Evolutionary conservation across 345 rosid species (phyloP), one percentile per base, ranked within the genome.

Genomic region (Acer negundo): DNA sequence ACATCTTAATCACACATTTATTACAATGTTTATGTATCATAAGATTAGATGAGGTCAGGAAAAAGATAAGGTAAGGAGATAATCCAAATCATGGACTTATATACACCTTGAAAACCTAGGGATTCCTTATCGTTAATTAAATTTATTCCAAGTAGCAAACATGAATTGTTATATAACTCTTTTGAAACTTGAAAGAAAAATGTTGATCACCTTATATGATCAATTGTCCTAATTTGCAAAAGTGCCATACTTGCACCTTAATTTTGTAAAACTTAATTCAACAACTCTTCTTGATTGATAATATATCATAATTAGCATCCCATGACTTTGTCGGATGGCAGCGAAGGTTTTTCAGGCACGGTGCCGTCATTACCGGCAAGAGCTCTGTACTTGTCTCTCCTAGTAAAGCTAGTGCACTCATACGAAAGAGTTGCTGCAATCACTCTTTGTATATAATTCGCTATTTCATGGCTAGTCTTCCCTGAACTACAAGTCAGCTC

Each of bases 341-440:
- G 67, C 58, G 76, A 75, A 22, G 86, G 44, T 47, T 88, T 87
- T 38, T 79, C 79, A 67, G 40, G 76, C 64, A 90, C 94, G 23
- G 82, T 85, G 3, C 97, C 97, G 68, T 94, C 98, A 35, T 92
- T 92, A 2, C 97, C 93, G 0, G 92, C 93, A 15, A 92, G 92
- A 23, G 93, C 92, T 28, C 79, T 79, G 77, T 90, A 92, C 89
- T 93, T 94, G 72, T 90, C 98, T 78, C 89, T 93, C 79, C 95
- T 88, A 0, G 98, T 93, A 72, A 94, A 89, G 77, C 69, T 82
- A 17, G 97, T 94, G 79, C 95, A 93, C 83, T 93, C 93, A 9
- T 90, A 94, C 3, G 97, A 92, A 62, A 90, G 86, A 26, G 92
- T 88, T 20, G 92, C 83, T 0, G 95, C 97, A 66, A 94, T 87